Percentiles rank a stretch among this genome's conserved stretches.
These are phyloP conservation scores for Hygrophoropsis aurantiaca DNA, from an alignment of 768 basidiomycete genomes.

Conservation along the genomic window DNA sequence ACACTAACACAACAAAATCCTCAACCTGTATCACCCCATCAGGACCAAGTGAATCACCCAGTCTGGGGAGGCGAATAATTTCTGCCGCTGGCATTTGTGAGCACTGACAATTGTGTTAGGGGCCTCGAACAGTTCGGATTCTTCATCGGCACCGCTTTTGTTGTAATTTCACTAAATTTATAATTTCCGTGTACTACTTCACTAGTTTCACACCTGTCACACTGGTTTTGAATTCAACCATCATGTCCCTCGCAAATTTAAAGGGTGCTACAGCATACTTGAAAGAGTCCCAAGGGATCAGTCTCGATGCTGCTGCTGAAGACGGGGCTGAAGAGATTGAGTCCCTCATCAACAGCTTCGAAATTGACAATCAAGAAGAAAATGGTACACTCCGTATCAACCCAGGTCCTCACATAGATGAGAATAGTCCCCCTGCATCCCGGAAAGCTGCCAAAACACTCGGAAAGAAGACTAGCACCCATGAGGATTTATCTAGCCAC, in stretches of 20 bases:
- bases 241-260: neutral
- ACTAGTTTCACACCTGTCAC: neutral
- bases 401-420: too few relatives aligned
- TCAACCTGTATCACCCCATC: neutral
- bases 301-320: neutral
- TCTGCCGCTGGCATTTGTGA: neutral
- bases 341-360: neutral
- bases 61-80: neutral
- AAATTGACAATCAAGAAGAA: neutral
- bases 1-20: neutral
- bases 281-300: neutral
- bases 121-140: too few relatives aligned
- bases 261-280: neutral
- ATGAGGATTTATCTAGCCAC: neutral
- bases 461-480: too few relatives aligned
- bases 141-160: too few relatives aligned
- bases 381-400: neutral
- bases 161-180: too few relatives aligned
- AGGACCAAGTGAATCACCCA: neutral
- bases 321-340: slow-evolving; percentile 1
- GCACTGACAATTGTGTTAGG: neutral
- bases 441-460: too few relatives aligned
- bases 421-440: too few relatives aligned
- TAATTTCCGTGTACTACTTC: too few relatives aligned
- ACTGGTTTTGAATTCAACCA: neutral